These are phyloP conservation scores for Butyriboletus loyo DNA, from an alignment of 768 basidiomycete species.

Conservation along the genomic window DNA sequence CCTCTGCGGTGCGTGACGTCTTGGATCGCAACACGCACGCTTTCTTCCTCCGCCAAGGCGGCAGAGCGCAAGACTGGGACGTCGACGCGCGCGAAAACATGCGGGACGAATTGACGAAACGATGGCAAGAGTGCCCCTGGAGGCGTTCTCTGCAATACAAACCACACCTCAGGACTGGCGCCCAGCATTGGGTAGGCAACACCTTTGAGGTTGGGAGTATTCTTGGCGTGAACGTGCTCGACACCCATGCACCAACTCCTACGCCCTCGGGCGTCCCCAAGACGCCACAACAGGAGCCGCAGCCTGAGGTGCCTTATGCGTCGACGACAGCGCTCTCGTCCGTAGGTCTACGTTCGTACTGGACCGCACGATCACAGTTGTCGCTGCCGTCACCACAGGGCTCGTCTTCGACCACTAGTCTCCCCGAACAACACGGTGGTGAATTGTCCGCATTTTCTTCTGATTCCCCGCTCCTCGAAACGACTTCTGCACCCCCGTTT, in stretches of 20 bases:
- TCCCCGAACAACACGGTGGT: constrained; percentile 12
- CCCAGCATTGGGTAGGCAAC: constrained; percentile 59
- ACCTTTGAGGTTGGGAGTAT: constrained; percentile 80
- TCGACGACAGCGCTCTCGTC: constrained; percentile 24
- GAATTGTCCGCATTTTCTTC: constrained; percentile 22
- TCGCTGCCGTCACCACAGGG: constrained; percentile 10
- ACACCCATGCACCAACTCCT: constrained; percentile 18
- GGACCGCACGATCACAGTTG: constrained; percentile 20
- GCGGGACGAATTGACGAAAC: constrained; percentile 53
- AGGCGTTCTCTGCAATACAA: constrained; percentile 40
- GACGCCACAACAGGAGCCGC: background rate
- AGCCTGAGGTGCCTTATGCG: constrained; percentile 8
- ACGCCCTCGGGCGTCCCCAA: constrained; percentile 1
- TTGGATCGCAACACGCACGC: constrained; percentile 60
- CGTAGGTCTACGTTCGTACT: constrained; percentile 19
- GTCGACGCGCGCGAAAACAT: constrained; percentile 49
- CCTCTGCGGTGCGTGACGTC: constrained; percentile 31
- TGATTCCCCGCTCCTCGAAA: constrained; percentile 20
- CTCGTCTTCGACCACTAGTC: constrained; percentile 13
- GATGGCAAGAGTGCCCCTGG: constrained; percentile 72
- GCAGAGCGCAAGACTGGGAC: constrained; percentile 64
- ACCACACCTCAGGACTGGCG: background rate
- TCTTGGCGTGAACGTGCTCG: constrained; percentile 62
- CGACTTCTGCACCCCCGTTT: constrained; percentile 9
- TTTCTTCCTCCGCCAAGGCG: constrained; percentile 65